Evolutionary conservation across 192 early-diverging fungal species (phyloP).

Genomic region (Podila verticillata): DNA sequence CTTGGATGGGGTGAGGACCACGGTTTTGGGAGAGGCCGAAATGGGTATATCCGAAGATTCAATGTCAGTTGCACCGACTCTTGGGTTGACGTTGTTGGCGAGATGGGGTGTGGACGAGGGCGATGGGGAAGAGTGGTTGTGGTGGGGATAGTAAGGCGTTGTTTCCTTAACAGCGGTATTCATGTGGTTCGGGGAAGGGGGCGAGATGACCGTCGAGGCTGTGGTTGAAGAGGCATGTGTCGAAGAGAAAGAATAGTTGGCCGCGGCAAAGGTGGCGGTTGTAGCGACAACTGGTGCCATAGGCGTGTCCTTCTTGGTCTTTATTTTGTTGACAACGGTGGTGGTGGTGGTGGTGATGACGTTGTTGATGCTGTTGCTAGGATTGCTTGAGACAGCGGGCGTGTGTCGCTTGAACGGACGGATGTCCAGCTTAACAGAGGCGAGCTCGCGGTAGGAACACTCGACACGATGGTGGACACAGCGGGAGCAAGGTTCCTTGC

Average conservation of each 20-base stretch:
- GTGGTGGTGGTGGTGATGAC: constrained; percentile 27
- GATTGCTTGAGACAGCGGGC: constrained; percentile 13
- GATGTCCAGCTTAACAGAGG: constrained; percentile 49
- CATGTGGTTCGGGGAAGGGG: not conserved
- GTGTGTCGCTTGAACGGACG: constrained; percentile 32
- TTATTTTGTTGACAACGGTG: constrained; percentile 13
- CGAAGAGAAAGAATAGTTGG: not conserved
- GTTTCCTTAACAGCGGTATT: not conserved
- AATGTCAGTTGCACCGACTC: not conserved
- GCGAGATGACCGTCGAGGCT: constrained; percentile 5
- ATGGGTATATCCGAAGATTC: not conserved
- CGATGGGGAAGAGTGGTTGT: not conserved
- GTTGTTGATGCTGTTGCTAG: constrained; percentile 20
- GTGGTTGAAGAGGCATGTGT: not conserved
- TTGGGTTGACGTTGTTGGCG: not conserved
- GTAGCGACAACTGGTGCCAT: not conserved
- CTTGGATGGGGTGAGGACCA: not conserved
- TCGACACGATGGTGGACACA: constrained; percentile 43
- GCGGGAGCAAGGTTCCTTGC: constrained; percentile 47
- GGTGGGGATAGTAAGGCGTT: not conserved
- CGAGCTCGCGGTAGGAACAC: constrained; percentile 46
- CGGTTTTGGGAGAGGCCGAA: not conserved
- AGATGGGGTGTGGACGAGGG: not conserved
- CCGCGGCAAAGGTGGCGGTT: not conserved
- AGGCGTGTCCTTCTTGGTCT: not conserved